Percentiles rank a stretch among this genome's conserved stretches.
These are phyloP conservation scores for Circinella umbellata DNA, from an alignment of 371 early-diverging fungal species.

Conservation along the genomic window DNA sequence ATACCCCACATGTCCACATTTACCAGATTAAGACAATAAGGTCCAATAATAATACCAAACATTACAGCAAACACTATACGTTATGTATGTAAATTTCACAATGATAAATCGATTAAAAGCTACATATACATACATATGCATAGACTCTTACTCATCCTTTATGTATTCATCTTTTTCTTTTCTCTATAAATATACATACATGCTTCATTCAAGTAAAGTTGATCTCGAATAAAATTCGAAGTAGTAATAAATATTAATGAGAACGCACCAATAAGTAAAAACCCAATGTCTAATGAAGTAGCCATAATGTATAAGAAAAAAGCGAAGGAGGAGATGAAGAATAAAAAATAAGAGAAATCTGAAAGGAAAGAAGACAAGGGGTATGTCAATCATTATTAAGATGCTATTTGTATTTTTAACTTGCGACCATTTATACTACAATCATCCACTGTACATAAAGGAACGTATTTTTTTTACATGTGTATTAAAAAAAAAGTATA, in stretches of 20 bases:
- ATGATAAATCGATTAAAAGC: too few species aligned
- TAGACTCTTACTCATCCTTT: too few species aligned
- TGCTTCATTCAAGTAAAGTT: constrained; percentile 89
- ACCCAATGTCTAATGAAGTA: not conserved
- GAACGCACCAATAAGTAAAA: constrained; percentile 79
- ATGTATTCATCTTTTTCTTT: not conserved
- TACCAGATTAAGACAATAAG: constrained; percentile 56
- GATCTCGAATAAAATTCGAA: constrained; percentile 89
- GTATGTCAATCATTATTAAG: too few species aligned
- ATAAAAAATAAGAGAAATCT: too few species aligned
- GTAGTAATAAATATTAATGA: constrained; percentile 82
- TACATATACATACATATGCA: too few species aligned
- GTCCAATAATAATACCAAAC: constrained; percentile 88
- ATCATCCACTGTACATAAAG: too few species aligned
- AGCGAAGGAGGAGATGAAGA: too few species aligned
- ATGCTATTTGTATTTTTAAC: too few species aligned
- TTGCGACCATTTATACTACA: too few species aligned
- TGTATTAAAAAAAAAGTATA: too few species aligned
- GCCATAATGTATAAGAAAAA: not conserved
- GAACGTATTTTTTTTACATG: too few species aligned
- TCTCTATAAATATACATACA: constrained; percentile 47
- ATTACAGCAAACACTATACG: constrained; percentile 75
- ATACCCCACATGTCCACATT: constrained; percentile 43
- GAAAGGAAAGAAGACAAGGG: too few species aligned
- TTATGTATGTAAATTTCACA: not conserved